Evolutionary conservation across 768 basidiomycete species (phyloP), one percentile per base, ranked within the genome.

Genomic region (Tylopilus vinaceipallidus): DNA sequence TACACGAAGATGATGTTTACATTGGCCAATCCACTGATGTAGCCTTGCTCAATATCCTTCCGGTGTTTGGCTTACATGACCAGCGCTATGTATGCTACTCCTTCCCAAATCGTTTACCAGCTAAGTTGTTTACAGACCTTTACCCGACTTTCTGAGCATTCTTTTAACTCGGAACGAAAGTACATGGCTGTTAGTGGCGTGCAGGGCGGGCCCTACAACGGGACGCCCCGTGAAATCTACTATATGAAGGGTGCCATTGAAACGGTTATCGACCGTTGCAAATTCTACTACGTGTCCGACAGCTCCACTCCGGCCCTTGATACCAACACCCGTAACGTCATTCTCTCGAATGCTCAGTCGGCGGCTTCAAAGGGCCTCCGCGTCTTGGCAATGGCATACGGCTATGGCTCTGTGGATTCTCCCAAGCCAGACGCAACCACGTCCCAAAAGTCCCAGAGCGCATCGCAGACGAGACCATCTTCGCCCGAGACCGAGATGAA

Each of bases 161-260:
- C 95, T 0, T 98, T 98, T 79, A 91, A 80, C 67, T 98, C 95
- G 16, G 95, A 98, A 54, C 80, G 83, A 50, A 98, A 98, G 68
- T 92, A 79, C 67, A 97, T 98, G 91, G 88, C 88, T 13, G 83
- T 98, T 53, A 86, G 84, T 43, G 95, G 95, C 11, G 67, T 80
- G 10, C 82, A 91, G 60, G 36, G 58, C 19, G 56, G 63, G 6
- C 40, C 58, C 16, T 66, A 64, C 36, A 63, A 58, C 23, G 56
- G 70, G 11, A 65, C 69, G 16, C 62, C 73, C 6, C 76, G 83
- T 12, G 93, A 95, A 62, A 81, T 88, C 68, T 88, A 87, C 66
- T 95, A 94, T 72, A 81, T 93, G 65, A 95, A 95, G 62, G 95
- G 95, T 35, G 88, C 93, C 14, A 86, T 97, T 60, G 95, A 98